Percentiles rank a stretch among this genome's conserved stretches.
phyloP scores from a whole-genome alignment of 805 yeast species.

The Pichia sporocuriosa region DNA sequence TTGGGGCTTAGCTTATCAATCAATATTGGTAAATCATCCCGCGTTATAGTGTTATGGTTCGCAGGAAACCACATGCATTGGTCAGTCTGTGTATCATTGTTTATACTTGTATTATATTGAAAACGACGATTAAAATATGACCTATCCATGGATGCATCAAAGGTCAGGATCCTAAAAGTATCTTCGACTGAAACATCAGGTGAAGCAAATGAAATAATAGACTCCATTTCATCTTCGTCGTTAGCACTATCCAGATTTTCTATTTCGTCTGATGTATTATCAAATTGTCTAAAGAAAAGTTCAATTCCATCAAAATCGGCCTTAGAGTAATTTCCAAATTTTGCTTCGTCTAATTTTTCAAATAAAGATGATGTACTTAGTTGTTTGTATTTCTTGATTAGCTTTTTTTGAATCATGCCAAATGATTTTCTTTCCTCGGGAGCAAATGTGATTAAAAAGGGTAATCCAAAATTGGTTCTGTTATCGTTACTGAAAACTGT shows the following conservation, averaged over 20 bases:
- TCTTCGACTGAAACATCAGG: slow-evolving; percentile 5
- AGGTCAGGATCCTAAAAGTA: slow-evolving; percentile 3
- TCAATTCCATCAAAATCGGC: slow-evolving; percentile 26
- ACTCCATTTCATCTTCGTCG: slow-evolving; percentile 3
- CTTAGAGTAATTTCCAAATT: slow-evolving; percentile 12
- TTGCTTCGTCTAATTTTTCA: slow-evolving; percentile 20
- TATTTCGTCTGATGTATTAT: slow-evolving; percentile 8
- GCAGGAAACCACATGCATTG: slow-evolving; percentile 8
- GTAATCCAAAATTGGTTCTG: slow-evolving; percentile 60
- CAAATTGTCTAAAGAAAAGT: slow-evolving; percentile 13
- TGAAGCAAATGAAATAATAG: slow-evolving; percentile 6
- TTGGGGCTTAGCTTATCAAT: background rate
- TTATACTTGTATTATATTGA: background rate
- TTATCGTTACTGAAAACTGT: slow-evolving; percentile 34
- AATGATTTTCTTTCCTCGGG: slow-evolving; percentile 48
- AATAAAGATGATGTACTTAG: slow-evolving; percentile 39
- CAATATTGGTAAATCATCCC: slow-evolving; percentile 2
- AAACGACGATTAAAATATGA: slow-evolving; percentile 1
- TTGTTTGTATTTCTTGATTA: slow-evolving; percentile 44
- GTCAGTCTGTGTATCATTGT: background rate
- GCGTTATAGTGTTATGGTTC: slow-evolving; percentile 1
- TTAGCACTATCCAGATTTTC: background rate
- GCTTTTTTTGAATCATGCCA: slow-evolving; percentile 49
- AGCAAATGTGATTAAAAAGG: slow-evolving; percentile 60
- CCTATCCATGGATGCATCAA: slow-evolving; percentile 7